These are phyloP conservation scores for Leonotis leonurus DNA, from an alignment of 257 asterid genomes.

Conservation along the genomic window DNA sequence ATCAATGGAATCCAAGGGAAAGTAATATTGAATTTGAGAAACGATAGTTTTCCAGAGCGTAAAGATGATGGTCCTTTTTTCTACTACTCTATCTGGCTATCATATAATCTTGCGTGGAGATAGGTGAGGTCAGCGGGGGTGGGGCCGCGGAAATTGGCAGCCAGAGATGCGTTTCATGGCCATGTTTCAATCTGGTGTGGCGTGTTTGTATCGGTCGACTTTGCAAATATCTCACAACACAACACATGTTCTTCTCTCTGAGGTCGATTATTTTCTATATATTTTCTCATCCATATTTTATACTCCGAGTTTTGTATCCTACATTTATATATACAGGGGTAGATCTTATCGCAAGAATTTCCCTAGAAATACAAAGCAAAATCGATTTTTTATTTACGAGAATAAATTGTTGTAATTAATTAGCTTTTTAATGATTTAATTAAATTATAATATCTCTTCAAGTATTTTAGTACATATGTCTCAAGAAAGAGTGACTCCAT, in stretches of 20 bases:
- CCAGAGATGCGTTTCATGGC: conserved; percentile 39
- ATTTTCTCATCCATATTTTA: background rate
- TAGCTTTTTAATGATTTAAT: too few species aligned
- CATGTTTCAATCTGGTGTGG: conserved; percentile 37
- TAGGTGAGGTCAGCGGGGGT: conserved; percentile 6
- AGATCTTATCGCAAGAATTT: too few species aligned
- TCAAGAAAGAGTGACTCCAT: too few species aligned
- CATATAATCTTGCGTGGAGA: background rate
- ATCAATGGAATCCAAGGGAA: background rate
- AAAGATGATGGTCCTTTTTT: background rate
- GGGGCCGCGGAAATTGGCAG: conserved; percentile 34
- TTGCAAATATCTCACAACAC: conserved; percentile 14
- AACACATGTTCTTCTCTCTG: background rate
- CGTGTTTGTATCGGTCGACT: conserved; percentile 5
- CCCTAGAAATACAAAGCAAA: too few species aligned
- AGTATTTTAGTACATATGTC: too few species aligned
- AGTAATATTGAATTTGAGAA: too few species aligned
- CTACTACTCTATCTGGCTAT: too few species aligned
- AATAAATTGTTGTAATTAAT: too few species aligned
- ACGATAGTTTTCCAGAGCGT: background rate
- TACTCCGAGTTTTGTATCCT: background rate
- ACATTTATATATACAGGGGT: too few species aligned
- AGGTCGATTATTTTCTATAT: background rate
- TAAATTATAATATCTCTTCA: too few species aligned
- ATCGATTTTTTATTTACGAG: too few species aligned